Base-by-base conservation (phyloP, 2,329 filamentous ascomycete genomes). In the Corynespora cassiicola region DNA sequence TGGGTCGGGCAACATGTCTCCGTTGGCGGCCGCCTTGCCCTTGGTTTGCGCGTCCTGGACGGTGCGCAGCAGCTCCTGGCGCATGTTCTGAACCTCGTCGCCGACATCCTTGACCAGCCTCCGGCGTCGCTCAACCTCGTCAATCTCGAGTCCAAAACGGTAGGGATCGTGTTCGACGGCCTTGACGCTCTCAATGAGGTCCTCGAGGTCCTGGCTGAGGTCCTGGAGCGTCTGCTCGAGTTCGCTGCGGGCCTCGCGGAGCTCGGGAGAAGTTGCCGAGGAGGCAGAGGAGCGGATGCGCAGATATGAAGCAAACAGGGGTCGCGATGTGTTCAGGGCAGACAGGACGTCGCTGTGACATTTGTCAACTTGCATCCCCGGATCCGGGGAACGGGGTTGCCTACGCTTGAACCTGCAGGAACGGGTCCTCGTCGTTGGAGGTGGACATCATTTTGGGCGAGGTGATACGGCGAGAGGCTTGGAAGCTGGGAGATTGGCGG, bases 281-380 rank as follows among this genome's bases (percentile, higher is more conserved):
- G 85, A 85, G 42, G 85, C 81, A 17, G 95, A 85, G 29, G 90
- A 94, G 63, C 90, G 89, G 73, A 99, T 99, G 64, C 94, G 92
- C 27, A 96, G 81, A 75, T 96, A 99, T 11, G 91, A 96, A 50
- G 88, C 85, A 77, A 96, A 96, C 40, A 96, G 84, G 35, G 91
- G 86, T 7, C 92, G 86, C 36, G 89, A 87, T 10, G 82, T 83
- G 52, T 86, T 80, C 50, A 99, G 84, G 45, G 95, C 87, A 49
- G 84, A 75, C 53, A 95, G 85, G 54, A 97, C 89, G 73, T 99
- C 94, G 72, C 90, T 96, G 65, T 42, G 18, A 25, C 32, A 39
- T n/a, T 36, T 44, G 50, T 67, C 46, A 66, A 50, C 46, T 7
- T 14, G 39, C 51, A 32, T 37, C 35, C 31, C 38, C 35, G 29